Evolutionary conservation across 768 basidiomycete species (phyloP), one percentile per base, ranked within the genome.

Genomic region (Russula vinacea): DNA sequence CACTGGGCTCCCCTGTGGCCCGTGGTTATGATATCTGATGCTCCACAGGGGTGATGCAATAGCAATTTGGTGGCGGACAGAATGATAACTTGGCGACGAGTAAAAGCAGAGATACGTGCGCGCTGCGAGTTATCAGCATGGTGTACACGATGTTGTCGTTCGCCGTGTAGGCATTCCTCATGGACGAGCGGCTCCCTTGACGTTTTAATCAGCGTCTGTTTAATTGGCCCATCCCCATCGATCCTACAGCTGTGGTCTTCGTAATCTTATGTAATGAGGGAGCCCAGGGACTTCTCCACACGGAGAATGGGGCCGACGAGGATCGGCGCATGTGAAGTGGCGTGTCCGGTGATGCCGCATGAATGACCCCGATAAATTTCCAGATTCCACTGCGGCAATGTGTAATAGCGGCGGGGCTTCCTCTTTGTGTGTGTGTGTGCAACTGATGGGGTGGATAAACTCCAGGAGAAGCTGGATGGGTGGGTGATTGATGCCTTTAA

Each of bases 281-380:
- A 24, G 26, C 24, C 22, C 24, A 22, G 29, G 47, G 9, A 17
- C 26, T 26, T 55, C 37, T 29, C 56, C 51, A 19, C 51, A 33
- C 8, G 49, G 52, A 42, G 32, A 51, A 40, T 40, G 39, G 56
- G 32, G n/a, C 32, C 32, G 58, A 49, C 24, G 39, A 35, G 53
- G 63, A 64, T 64, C 58, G 47, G 53, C 58, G 53, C 57, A 55
- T 59, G 52, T 53, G n/a, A 60, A 33, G 39, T 50, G 53, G 47
- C 45, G 53, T 60, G 26, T 54, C 52, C 50, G 26, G 50, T 52
- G 62, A 39, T 50, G 58, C 45, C 54, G 45, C 60, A 51, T 26
- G 58, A 52, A 55, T n/a, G 22, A 39, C 58, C 58, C 54, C 10
- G 13, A 37, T 29, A 17, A 54, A 29, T 47, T 37, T n/a, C 40